Percentiles rank a stretch among this genome's conserved stretches.
phyloP scores from a whole-genome alignment of 139 green algal genomes.

The Tetraselmis striata region DNA sequence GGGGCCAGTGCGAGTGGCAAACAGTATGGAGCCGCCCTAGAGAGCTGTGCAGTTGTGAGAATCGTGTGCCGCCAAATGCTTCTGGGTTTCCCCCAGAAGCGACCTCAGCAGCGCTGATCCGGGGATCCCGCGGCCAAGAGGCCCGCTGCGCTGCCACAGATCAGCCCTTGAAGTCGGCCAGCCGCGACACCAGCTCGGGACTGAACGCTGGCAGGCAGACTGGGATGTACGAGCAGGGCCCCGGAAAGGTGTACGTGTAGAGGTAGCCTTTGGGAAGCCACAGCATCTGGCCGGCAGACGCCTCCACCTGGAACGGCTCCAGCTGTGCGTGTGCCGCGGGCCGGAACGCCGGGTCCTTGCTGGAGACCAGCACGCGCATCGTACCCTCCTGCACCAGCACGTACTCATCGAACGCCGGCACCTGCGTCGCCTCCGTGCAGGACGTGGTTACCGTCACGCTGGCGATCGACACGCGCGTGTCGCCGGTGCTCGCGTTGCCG shows the following conservation, averaged over 20 bases:
- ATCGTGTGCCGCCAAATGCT: too few species aligned
- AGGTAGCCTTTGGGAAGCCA: neutral
- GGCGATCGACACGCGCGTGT: neutral
- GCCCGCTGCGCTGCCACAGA: too few species aligned
- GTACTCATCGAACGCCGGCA: neutral
- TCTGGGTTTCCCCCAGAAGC: too few species aligned
- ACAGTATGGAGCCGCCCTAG: too few species aligned
- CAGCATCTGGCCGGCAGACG: neutral
- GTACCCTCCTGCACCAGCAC: neutral
- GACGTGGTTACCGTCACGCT: neutral
- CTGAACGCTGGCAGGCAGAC: neutral
- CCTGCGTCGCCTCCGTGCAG: neutral
- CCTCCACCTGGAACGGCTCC: neutral
- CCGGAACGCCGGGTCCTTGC: neutral
- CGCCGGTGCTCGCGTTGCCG: neutral
- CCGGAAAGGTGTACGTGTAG: neutral
- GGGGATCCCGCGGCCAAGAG: too few species aligned
- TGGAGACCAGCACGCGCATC: neutral
- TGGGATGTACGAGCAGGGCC: neutral
- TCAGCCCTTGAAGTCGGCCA: too few species aligned
- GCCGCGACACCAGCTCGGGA: neutral
- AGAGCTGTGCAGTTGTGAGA: too few species aligned
- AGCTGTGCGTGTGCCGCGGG: neutral
- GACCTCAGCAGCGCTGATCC: too few species aligned
- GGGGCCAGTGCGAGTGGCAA: too few species aligned